These are phyloP conservation scores for Vitis riparia DNA, from an alignment of 164 flowering plant genomes.

Conservation along the genomic window DNA sequence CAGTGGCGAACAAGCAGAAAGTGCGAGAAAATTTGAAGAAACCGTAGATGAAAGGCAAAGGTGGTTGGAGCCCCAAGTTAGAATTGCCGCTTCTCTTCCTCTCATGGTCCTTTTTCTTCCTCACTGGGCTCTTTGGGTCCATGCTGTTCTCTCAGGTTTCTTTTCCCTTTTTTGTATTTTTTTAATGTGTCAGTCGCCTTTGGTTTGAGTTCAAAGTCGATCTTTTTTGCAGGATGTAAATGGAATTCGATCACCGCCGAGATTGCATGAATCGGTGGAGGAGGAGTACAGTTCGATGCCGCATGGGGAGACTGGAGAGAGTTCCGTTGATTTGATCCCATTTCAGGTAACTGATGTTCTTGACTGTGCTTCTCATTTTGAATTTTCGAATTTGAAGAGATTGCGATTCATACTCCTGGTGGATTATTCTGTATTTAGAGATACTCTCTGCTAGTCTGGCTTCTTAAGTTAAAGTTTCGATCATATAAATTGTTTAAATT, in stretches of 20 bases:
- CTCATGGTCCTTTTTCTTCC: slow-evolving; percentile 51
- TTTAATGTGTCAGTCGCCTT: neutral
- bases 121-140: slow-evolving; percentile 63
- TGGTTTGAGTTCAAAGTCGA: neutral
- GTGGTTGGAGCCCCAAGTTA: slow-evolving; percentile 33
- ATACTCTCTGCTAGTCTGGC: too few species aligned
- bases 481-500: too few species aligned
- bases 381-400: too few species aligned
- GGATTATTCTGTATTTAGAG: too few species aligned
- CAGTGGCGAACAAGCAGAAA: too few species aligned
- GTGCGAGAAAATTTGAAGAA: too few species aligned
- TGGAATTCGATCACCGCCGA: slow-evolving; percentile 22
- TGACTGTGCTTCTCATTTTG: too few species aligned
- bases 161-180: neutral
- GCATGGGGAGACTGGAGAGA: slow-evolving; percentile 66
- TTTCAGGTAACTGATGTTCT: slow-evolving; percentile 52
- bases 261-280: slow-evolving; percentile 31
- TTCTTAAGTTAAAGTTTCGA: too few species aligned
- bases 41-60: slow-evolving; percentile 25
- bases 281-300: slow-evolving; percentile 27
- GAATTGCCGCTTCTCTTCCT: slow-evolving; percentile 44
- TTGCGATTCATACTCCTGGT: too few species aligned
- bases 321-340: slow-evolving; percentile 42
- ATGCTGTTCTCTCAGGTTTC: slow-evolving; percentile 51
- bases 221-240: slow-evolving; percentile 32